These are phyloP conservation scores for Sporothrix globosa DNA, from an alignment of 2,329 filamentous ascomycete genomes.

Conservation along the genomic window DNA sequence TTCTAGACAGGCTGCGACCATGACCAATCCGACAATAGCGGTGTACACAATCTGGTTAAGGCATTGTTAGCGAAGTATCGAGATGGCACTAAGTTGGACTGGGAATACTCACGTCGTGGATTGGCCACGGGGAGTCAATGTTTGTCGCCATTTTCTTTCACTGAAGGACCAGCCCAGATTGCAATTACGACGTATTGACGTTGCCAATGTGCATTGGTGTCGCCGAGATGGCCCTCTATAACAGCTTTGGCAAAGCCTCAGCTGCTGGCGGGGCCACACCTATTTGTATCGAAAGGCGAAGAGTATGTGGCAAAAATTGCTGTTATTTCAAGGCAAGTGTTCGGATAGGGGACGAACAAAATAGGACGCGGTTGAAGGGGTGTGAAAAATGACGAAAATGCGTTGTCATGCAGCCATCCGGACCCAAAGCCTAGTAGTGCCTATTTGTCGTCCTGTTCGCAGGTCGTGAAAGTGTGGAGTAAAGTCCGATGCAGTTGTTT, in stretches of 20 bases:
- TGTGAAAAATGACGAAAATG: slow-evolving; percentile 12
- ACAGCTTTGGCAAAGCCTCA: slow-evolving; percentile 20
- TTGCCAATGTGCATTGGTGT: slow-evolving; percentile 7
- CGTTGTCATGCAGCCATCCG: slow-evolving; percentile 32
- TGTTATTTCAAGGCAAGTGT: background rate
- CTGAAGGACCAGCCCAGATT: background rate
- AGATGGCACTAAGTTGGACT: background rate
- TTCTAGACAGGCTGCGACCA: slow-evolving; percentile 83
- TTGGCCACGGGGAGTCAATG: slow-evolving; percentile 52
- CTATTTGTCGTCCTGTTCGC: background rate
- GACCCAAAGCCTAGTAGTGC: background rate
- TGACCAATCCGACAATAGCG: slow-evolving; percentile 75
- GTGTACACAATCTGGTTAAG: slow-evolving; percentile 78
- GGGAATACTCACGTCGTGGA: slow-evolving; percentile 49
- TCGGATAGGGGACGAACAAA: background rate
- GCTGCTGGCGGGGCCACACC: slow-evolving; percentile 20
- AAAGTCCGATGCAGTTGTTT: background rate
- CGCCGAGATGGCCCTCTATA: background rate
- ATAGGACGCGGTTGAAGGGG: background rate
- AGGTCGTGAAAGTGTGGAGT: background rate
- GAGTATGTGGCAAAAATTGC: background rate
- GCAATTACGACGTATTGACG: background rate
- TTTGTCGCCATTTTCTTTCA: slow-evolving; percentile 19
- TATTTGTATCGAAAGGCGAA: slow-evolving; percentile 1
- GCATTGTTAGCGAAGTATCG: background rate